Evolutionary conservation across 2,329 filamentous ascomycete species (phyloP), one percentile per base, ranked within the genome.

Genomic region (Ambrosiella xylebori): DNA sequence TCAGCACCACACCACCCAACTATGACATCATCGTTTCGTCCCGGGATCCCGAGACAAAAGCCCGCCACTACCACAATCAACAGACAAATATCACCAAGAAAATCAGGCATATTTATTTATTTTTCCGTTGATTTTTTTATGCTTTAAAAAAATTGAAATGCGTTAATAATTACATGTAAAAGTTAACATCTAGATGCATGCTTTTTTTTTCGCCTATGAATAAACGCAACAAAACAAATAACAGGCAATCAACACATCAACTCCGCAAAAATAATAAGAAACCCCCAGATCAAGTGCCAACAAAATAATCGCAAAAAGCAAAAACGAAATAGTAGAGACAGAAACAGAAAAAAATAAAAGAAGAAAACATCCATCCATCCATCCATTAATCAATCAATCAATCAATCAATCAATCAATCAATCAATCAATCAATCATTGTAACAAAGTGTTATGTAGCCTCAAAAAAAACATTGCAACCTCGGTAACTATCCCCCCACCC

Each of bases 251-350:
- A 15, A 40, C 40, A 64, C 52, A 63, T 59, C 39, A 61, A 58
- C 12, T 60, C 58, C 54, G 64, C 61, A 41, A 63, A 58, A 53
- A 63, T 59, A 51, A 62, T n/a, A 55, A 37, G 44, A 37, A 49
- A 53, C 15, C 13, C 19, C 57, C 54, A 53, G 27, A 27, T 27
- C 27, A 27, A 27, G 27, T 27, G 27, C 27, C 27, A 27, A 27
- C 27, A 5, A 27, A 27, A 27, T 3, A 27, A 47, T 17, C n/a
- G 44, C 44, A 15, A 47, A 47, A 11, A 17, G n/a, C 44, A 47
- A 8, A 47, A 47, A 13, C n/a, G 11, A 12, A 47, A 41, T n/a
- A 11, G n/a, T 41, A 41, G n/a, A 41, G 40, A 41, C 11, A 47
- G 19, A 47, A 17, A 47, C 19, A 47, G n/a, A 17, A 47, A 47